Evolutionary conservation across 139 green algal genomes (phyloP).

Genomic region (Nannochloris sp.): DNA sequence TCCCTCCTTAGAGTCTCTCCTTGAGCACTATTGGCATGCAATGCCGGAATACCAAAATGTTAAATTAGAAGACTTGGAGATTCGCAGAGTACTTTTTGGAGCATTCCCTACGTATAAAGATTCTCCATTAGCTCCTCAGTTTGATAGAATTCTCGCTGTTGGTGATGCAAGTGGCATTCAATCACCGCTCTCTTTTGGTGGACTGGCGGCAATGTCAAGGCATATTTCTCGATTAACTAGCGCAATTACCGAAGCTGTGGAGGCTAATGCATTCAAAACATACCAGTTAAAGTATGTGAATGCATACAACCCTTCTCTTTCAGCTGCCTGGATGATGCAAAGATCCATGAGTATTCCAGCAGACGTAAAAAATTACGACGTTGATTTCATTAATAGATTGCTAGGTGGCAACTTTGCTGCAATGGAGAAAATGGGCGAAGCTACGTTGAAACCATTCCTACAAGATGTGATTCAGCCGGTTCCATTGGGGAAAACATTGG

Average conservation of each 20-base stretch:
- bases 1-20: conserved; percentile 61
- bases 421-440: conserved; percentile 66
- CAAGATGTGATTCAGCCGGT: conserved; percentile 82
- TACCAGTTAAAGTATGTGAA: conserved; percentile 39
- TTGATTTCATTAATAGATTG: conserved; percentile 73
- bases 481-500: conserved; percentile 46
- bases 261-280: conserved; percentile 22
- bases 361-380: conserved; percentile 3
- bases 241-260: conserved; percentile 3
- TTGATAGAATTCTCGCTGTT: conserved; percentile 78
- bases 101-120: conserved; percentile 90
- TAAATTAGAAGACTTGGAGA: conserved; percentile 56
- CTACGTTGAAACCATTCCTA: conserved; percentile 79
- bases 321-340: conserved; percentile 80
- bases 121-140: conserved; percentile 67
- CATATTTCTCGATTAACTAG: conserved; percentile 61
- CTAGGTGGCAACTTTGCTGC: conserved; percentile 71
- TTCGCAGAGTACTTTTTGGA: conserved; percentile 88
- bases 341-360: conserved; percentile 71
- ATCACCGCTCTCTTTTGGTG: conserved; percentile 88
- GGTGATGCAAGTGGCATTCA: conserved; percentile 85
- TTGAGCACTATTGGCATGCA: conserved; percentile 89
- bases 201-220: conserved; percentile 77
- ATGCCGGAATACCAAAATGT: conserved; percentile 85
- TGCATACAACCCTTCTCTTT: conserved; percentile 59